Percentiles rank a stretch among this genome's conserved stretches.
These are phyloP conservation scores for Kurtzmaniella quercitrusa DNA, from an alignment of 1,139 yeast species.

Conservation along the genomic window DNA sequence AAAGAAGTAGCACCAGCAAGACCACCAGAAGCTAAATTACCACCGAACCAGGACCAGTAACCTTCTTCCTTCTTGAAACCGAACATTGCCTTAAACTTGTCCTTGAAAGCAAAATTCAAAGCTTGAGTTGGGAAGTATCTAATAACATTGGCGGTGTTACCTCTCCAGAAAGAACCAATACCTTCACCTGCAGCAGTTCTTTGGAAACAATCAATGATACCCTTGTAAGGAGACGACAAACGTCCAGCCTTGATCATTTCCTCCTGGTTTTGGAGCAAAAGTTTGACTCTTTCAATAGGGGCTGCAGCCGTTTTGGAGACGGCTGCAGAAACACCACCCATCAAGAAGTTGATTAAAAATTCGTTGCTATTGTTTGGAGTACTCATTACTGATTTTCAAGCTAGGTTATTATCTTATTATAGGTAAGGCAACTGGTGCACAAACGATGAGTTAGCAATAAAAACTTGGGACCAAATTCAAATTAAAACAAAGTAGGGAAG, in stretches of 20 bases:
- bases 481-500: too few species aligned
- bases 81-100: conserved; percentile 72
- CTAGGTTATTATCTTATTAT: too few species aligned
- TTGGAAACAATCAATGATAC: conserved; percentile 68
- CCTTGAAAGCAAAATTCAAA: conserved; percentile 81
- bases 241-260: conserved; percentile 84
- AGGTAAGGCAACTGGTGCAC: too few species aligned
- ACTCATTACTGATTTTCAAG: too few species aligned
- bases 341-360: conserved; percentile 57
- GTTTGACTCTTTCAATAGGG: conserved; percentile 80
- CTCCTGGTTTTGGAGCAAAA: conserved; percentile 78
- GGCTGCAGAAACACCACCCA: conserved; percentile 87
- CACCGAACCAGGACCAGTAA: conserved; percentile 70
- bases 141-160: conserved; percentile 80
- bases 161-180: conserved; percentile 72
- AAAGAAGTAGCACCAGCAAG: conserved; percentile 77
- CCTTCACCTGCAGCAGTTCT: conserved; percentile 75
- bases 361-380: not conserved
- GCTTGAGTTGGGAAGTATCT: conserved; percentile 88
- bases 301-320: conserved; percentile 84
- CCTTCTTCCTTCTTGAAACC: conserved; percentile 69
- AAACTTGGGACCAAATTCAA: too few species aligned
- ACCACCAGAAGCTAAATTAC: conserved; percentile 84
- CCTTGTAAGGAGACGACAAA: conserved; percentile 59
- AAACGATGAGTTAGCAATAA: too few species aligned